Evolutionary conservation across 768 basidiomycete species (phyloP).

Genomic region (Boletus sp.): DNA sequence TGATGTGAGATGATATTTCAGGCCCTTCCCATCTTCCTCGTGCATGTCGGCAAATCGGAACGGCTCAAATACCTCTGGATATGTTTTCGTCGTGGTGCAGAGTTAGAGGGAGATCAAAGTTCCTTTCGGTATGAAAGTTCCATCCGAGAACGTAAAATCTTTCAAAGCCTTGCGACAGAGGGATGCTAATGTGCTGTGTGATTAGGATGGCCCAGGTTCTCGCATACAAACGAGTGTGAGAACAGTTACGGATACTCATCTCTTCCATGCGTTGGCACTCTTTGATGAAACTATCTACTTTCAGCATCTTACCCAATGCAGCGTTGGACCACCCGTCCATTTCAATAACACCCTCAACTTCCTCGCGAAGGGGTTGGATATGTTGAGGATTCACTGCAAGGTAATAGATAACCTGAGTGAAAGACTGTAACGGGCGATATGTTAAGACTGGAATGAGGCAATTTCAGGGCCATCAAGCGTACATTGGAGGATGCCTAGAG

Average conservation of each 20-base stretch:
- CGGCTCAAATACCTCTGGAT: slow-evolving; percentile 12
- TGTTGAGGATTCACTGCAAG: no score
- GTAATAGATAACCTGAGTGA: no score
- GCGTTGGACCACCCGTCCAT: no score
- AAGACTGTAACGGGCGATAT: neutral
- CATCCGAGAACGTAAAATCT: slow-evolving; percentile 38
- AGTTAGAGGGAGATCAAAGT: slow-evolving; percentile 19
- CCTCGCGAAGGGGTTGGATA: no score
- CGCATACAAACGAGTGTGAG: slow-evolving; percentile 17
- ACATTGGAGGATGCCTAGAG: no score
- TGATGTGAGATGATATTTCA: slow-evolving; percentile 34
- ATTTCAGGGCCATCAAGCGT: no score
- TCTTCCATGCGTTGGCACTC: no score
- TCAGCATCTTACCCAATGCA: no score
- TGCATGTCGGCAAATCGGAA: slow-evolving; percentile 20
- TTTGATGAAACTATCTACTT: no score
- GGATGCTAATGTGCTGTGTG: neutral
- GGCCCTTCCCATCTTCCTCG: slow-evolving; percentile 30
- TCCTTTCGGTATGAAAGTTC: slow-evolving; percentile 37
- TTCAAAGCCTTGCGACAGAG: slow-evolving; percentile 26
- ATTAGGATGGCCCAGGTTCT: neutral
- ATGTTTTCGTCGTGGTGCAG: slow-evolving; percentile 15
- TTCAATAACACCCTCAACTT: no score
- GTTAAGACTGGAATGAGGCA: no score
- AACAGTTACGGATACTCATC: slow-evolving; percentile 20